These are phyloP conservation scores for Chamaecrista fasciculata DNA, from an alignment of 306 rosid species.

Conservation along the genomic window DNA sequence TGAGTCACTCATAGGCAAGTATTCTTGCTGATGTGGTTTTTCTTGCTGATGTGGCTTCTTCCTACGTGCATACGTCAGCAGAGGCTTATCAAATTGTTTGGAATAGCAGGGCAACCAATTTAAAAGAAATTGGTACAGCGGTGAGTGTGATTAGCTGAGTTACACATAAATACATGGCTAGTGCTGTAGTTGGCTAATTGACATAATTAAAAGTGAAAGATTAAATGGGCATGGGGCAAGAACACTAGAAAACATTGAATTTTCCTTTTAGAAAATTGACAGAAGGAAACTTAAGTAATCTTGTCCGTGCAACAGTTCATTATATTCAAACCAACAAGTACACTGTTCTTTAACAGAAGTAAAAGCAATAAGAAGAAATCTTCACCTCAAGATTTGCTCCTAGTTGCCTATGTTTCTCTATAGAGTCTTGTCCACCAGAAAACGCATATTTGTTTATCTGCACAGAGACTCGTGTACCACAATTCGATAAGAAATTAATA, in stretches of 20 bases:
- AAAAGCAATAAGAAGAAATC: constrained; percentile 4
- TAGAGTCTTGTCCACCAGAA: constrained; percentile 94
- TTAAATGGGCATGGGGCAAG: too few relatives aligned
- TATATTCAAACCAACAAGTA: background rate
- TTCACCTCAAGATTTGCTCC: constrained; percentile 93
- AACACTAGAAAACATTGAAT: background rate
- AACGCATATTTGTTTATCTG: constrained; percentile 83
- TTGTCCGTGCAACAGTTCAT: background rate
- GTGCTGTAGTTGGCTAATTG: background rate
- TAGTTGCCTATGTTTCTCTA: constrained; percentile 76
- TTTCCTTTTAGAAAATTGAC: background rate
- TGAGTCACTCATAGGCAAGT: too few relatives aligned
- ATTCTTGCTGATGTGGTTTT: too few relatives aligned
- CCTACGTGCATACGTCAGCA: too few relatives aligned
- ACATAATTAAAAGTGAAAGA: background rate
- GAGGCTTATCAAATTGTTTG: too few relatives aligned
- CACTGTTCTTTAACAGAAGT: constrained; percentile 9
- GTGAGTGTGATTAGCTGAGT: background rate
- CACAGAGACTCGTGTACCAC: constrained; percentile 29
- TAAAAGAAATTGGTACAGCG: background rate
- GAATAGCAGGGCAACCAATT: background rate
- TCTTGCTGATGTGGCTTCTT: too few relatives aligned
- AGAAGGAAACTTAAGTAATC: background rate
- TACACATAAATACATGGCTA: background rate
- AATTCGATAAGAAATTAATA: background rate